phyloP scores from a whole-genome alignment of 2,329 filamentous ascomycete genomes.

The Chaetomium sp. region DNA sequence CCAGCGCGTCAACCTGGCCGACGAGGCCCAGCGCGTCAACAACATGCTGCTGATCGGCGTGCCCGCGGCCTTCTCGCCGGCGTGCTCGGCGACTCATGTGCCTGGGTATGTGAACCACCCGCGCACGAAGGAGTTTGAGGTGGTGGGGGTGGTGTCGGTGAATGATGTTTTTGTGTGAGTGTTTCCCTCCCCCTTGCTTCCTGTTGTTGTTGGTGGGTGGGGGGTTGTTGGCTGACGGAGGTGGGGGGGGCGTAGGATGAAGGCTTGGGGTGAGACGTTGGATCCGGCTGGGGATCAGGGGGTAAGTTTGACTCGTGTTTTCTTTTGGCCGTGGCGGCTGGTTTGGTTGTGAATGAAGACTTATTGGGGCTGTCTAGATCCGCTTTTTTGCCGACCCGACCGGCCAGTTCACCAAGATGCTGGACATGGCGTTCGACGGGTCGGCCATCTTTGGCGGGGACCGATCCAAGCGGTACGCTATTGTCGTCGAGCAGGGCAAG shows the following conservation, averaged over 20 bases:
- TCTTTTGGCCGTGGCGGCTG: background rate
- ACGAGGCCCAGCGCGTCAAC: slow-evolving; percentile 65
- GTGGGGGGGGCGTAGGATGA: slow-evolving; percentile 64
- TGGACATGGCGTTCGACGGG: slow-evolving; percentile 82
- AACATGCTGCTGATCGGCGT: slow-evolving; percentile 85
- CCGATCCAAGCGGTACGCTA: slow-evolving; percentile 84
- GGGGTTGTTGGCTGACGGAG: background rate
- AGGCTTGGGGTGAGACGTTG: slow-evolving; percentile 79
- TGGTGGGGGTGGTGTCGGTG: slow-evolving; percentile 87
- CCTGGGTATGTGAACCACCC: slow-evolving; percentile 84
- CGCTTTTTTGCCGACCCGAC: slow-evolving; percentile 86
- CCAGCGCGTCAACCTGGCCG: slow-evolving; percentile 84
- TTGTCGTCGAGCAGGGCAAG: slow-evolving; percentile 81
- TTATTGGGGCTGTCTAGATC: slow-evolving; percentile 55
- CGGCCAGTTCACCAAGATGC: slow-evolving; percentile 76
- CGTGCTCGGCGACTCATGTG: slow-evolving; percentile 67
- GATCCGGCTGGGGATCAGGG: slow-evolving; percentile 75
- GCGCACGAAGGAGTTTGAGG: slow-evolving; percentile 75
- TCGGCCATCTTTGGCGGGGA: slow-evolving; percentile 77
- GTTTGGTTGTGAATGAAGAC: background rate
- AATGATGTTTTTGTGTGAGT: slow-evolving; percentile 94
- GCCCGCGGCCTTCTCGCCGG: slow-evolving; percentile 71
- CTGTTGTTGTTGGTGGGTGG: background rate
- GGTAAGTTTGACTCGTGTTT: slow-evolving; percentile 56
- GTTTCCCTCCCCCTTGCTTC: background rate